Evolutionary conservation across 768 basidiomycete species (phyloP), one percentile per base, ranked within the genome.

Genomic region (Ramaria rubella): DNA sequence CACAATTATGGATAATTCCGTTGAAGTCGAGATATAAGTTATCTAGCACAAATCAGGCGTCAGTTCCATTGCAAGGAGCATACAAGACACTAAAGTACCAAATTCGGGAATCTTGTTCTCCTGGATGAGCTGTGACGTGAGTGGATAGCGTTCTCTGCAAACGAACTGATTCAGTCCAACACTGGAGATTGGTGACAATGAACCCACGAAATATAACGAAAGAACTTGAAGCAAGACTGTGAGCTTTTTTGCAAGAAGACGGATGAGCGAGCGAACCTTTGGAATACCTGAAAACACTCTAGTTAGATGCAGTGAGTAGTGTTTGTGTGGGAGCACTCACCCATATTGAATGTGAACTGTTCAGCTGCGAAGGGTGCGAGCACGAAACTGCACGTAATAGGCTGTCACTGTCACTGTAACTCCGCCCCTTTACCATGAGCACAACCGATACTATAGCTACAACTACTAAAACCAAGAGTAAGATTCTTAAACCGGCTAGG

Each of bases 91-190:
- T 33, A 2, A 68, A 79, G 59, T 60, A 88, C 92, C 95, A 67
- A 99, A 99, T 72, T 97, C 96, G 15, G 94, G 95, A 59, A 99
- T 98, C 77, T 94, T 93, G 75, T 97, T 96, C 76, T 96, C 94
- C 70, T 95, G 85, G 61, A 98, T 96, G 57, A 98, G 78, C 70
- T 98, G 96, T 17, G 95, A 98, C 15, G 94, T 99, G 62, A 99
- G 81, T 50, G 96, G 95, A 70, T 99, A 99, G 59, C 96, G 86
- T 76, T 98, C 96, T 60, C 93, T 95, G 66, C 2, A n/a, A 17
- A 42, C 40, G 11, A 42, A 42, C n/a, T 6, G 40, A n/a, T 17
- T 12, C 6, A 17, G 40, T 49, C 21, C 45, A 27, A 9, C 21
- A 23, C 12, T 38, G 11, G 26, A n/a, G 4, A 8, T n/a, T 33